Evolutionary conservation across 192 early-diverging fungal genomes (phyloP).

Genomic region (Backusella circina): DNA sequence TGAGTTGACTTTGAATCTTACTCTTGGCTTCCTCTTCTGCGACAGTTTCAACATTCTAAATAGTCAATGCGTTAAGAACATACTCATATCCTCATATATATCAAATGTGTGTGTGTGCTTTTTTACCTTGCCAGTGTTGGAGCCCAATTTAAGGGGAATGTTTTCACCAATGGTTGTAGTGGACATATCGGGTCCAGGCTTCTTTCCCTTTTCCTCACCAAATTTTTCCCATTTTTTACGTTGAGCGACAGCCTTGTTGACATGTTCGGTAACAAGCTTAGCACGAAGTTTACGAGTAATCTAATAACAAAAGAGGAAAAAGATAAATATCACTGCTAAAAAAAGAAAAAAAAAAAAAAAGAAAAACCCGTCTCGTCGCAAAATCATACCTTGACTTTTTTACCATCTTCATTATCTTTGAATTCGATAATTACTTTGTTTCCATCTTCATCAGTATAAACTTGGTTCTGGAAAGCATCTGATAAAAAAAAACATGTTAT

Average conservation of each 20-base stretch:
- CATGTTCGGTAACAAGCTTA: slow-evolving; percentile 73
- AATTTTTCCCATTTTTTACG: slow-evolving; percentile 95
- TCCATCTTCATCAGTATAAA: slow-evolving; percentile 70
- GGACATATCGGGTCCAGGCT: slow-evolving; percentile 80
- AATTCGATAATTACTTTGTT: slow-evolving; percentile 82
- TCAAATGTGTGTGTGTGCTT: not conserved
- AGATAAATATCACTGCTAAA: too few relatives aligned
- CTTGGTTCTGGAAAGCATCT: slow-evolving; percentile 36
- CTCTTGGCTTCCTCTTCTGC: slow-evolving; percentile 63
- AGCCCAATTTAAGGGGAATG: slow-evolving; percentile 77
- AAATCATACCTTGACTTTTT: slow-evolving; percentile 75
- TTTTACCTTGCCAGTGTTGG: slow-evolving; percentile 57
- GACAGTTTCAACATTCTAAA: slow-evolving; percentile 28
- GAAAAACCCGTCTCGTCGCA: too few relatives aligned
- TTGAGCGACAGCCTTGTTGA: slow-evolving; percentile 86
- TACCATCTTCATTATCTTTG: slow-evolving; percentile 85
- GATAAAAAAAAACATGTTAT: not conserved
- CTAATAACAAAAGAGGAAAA: too few relatives aligned
- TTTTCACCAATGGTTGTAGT: slow-evolving; percentile 89
- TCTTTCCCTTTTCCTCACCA: slow-evolving; percentile 76
- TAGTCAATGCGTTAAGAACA: not conserved
- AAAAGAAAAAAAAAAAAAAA: too few relatives aligned
- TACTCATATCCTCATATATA: not conserved
- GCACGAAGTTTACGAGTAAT: slow-evolving; percentile 79
- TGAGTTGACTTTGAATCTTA: slow-evolving; percentile 52